Percentiles rank a stretch among this genome's conserved stretches.
Evolutionary conservation across 1,139 yeast species (phyloP).

Genomic region (Saccharomycopsis crataegensis): DNA sequence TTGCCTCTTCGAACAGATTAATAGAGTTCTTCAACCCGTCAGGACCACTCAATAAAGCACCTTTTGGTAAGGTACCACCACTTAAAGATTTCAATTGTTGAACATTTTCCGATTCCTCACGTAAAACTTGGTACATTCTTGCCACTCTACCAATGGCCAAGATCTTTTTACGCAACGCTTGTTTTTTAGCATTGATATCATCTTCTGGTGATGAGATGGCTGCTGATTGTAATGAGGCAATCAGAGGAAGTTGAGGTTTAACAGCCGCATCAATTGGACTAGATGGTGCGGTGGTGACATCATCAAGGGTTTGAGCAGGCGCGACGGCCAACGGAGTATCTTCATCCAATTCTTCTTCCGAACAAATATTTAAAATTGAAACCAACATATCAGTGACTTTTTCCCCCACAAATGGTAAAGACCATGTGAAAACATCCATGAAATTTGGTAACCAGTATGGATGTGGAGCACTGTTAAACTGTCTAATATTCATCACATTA

Average conservation of each 20-base stretch:
- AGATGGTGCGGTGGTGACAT: constrained; percentile 21
- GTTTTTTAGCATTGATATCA: constrained; percentile 31
- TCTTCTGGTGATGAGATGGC: constrained; percentile 21
- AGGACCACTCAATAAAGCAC: constrained; percentile 75
- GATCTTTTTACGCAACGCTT: constrained; percentile 77
- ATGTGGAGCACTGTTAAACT: constrained; percentile 87
- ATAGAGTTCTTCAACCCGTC: constrained; percentile 73
- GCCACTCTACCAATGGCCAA: constrained; percentile 93
- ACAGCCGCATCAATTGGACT: background rate
- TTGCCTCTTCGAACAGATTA: constrained; percentile 76
- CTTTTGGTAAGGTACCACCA: constrained; percentile 75
- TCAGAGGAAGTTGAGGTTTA: background rate
- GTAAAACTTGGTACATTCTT: constrained; percentile 82
- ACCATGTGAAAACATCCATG: constrained; percentile 98
- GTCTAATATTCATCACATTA: constrained; percentile 91
- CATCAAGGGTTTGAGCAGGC: constrained; percentile 25
- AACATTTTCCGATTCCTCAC: constrained; percentile 87
- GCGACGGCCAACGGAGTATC: constrained; percentile 40
- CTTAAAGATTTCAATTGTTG: constrained; percentile 67
- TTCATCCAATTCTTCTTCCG: constrained; percentile 88
- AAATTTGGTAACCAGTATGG: constrained; percentile 97
- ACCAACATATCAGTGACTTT: constrained; percentile 90
- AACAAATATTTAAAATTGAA: constrained; percentile 84
- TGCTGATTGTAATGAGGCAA: constrained; percentile 10
- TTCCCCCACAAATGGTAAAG: constrained; percentile 97